Conservation (phyloP, 139 green algal genomes). For the Diplosphaera chodatii region DNA sequence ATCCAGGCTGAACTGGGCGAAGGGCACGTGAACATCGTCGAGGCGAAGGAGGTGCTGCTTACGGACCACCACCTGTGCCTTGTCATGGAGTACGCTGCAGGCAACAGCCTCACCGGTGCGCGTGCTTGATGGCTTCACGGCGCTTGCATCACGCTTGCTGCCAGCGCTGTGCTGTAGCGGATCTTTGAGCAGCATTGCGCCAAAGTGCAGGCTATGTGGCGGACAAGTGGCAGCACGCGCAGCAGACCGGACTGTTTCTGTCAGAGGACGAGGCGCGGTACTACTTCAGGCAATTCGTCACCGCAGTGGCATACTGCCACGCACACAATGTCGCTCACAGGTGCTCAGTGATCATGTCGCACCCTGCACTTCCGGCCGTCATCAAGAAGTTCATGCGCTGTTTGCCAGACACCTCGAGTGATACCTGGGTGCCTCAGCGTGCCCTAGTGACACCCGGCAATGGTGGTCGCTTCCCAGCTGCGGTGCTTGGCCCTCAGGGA, state of each 20-base stretch:
- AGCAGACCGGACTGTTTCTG: conserved; percentile 63
- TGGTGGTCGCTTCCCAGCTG: too few species aligned
- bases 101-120: conserved; percentile 22
- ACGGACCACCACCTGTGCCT: conserved; percentile 61
- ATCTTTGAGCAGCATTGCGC: too few species aligned
- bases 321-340: conserved; percentile 74
- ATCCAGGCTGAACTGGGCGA: conserved; percentile 63
- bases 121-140: background rate
- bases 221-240: conserved; percentile 54
- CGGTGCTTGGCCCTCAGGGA: too few species aligned
- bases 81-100: conserved; percentile 70
- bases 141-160: too few species aligned
- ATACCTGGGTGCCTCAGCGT: too few species aligned
- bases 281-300: conserved; percentile 88
- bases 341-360: background rate
- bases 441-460: too few species aligned
- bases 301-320: conserved; percentile 87
- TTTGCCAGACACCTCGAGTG: too few species aligned
- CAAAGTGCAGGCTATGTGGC: conserved; percentile 59
- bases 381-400: too few species aligned
- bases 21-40: conserved; percentile 59
- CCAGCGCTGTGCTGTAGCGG: too few species aligned
- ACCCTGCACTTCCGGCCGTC: too few species aligned
- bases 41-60: conserved; percentile 55
- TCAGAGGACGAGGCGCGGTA: conserved; percentile 77